These are phyloP conservation scores for Trichoderma sp. DNA, from an alignment of 2,329 filamentous ascomycete genomes.

Conservation along the genomic window DNA sequence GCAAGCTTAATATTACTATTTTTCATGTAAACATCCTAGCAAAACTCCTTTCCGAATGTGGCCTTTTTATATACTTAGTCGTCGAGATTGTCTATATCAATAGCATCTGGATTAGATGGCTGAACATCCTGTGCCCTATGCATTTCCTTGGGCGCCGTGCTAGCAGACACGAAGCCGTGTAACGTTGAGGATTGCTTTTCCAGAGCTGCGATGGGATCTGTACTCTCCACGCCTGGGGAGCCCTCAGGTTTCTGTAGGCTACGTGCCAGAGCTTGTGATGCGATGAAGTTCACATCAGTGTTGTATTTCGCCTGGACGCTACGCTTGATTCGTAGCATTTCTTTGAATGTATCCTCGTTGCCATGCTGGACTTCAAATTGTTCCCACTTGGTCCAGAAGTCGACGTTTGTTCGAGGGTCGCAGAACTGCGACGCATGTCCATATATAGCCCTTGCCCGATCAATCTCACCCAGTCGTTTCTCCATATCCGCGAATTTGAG, in stretches of 20 bases:
- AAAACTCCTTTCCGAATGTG: background rate
- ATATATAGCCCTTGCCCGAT: conserved; percentile 91
- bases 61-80: conserved; percentile 41
- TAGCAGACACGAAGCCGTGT: conserved; percentile 86
- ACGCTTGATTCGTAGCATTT: conserved; percentile 96
- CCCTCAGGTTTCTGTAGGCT: conserved; percentile 62
- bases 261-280: conserved; percentile 86
- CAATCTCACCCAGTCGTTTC: conserved; percentile 84
- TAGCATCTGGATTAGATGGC: conserved; percentile 77
- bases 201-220: conserved; percentile 84
- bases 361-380: conserved; percentile 95
- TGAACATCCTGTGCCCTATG: conserved; percentile 39
- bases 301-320: conserved; percentile 98
- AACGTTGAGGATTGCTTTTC: conserved; percentile 87
- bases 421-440: conserved; percentile 96
- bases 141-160: conserved; percentile 63
- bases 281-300: conserved; percentile 98
- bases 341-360: conserved; percentile 98
- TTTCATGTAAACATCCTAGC: background rate
- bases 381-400: conserved; percentile 97
- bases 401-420: conserved; percentile 84
- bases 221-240: conserved; percentile 47
- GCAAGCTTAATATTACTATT: background rate
- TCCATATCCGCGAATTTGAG: conserved; percentile 99
- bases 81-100: conserved; percentile 73